Evolutionary conservation across 257 asterid genomes (phyloP).

Genomic region (Plectranthus barbatus): DNA sequence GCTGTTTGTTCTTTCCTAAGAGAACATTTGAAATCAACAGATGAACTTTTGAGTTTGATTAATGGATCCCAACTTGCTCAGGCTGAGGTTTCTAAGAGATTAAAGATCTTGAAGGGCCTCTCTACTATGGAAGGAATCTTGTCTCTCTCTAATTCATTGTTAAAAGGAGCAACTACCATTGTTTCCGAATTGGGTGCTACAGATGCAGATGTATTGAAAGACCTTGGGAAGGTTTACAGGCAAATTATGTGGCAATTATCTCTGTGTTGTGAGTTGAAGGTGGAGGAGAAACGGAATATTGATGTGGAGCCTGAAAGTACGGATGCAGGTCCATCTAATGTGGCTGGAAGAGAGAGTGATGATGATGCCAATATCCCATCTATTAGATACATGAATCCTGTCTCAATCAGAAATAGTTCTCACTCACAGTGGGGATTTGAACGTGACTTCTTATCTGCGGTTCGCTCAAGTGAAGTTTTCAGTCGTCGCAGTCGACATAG

Average conservation of each 20-base stretch:
- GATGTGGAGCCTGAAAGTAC: constrained; percentile 59
- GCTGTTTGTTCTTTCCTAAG: constrained; percentile 77
- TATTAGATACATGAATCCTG: constrained; percentile 75
- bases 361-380: constrained; percentile 67
- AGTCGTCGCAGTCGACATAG: constrained; percentile 89
- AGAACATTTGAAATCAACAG: constrained; percentile 62
- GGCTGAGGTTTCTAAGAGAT: constrained; percentile 57
- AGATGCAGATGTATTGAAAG: constrained; percentile 85
- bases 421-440: constrained; percentile 73
- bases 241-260: constrained; percentile 87
- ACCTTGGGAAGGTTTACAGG: constrained; percentile 79
- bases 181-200: constrained; percentile 86
- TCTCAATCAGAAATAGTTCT: constrained; percentile 58
- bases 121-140: constrained; percentile 81
- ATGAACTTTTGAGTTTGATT: constrained; percentile 58
- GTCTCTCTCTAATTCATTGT: constrained; percentile 68
- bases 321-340: constrained; percentile 47
- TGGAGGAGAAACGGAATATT: constrained; percentile 57
- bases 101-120: constrained; percentile 66
- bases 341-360: constrained; percentile 82
- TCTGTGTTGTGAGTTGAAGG: constrained; percentile 56
- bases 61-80: constrained; percentile 64
- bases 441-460: constrained; percentile 78
- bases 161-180: constrained; percentile 73
- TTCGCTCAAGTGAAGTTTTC: constrained; percentile 81